Conservation (phyloP, 2,329 filamentous ascomycete species). For the Elsinoe batatas region DNA sequence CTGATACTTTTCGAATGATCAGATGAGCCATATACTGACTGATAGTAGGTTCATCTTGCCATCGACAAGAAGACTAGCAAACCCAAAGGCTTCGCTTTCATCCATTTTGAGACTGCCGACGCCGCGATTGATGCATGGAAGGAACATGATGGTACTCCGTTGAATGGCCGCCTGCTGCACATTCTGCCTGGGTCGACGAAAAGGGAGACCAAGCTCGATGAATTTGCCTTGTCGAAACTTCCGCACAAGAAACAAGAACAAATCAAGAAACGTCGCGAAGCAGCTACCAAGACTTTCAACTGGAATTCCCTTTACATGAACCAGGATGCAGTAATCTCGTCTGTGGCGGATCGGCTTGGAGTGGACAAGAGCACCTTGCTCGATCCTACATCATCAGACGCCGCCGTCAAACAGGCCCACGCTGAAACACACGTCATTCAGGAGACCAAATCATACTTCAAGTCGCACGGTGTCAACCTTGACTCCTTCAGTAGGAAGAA, state of each 20-base stretch:
- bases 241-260: slow-evolving; percentile 91
- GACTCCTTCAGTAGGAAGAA: slow-evolving; percentile 80
- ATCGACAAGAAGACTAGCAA: slow-evolving; percentile 57
- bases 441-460: slow-evolving; percentile 89
- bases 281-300: slow-evolving; percentile 71
- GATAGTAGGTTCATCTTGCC: slow-evolving; percentile 69
- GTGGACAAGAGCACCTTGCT: slow-evolving; percentile 85
- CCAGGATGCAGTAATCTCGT: slow-evolving; percentile 82
- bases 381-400: slow-evolving; percentile 90
- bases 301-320: slow-evolving; percentile 99
- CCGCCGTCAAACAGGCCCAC: slow-evolving; percentile 90
- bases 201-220: slow-evolving; percentile 71
- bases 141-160: slow-evolving; percentile 70
- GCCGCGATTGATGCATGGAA: slow-evolving; percentile 71
- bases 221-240: slow-evolving; percentile 80
- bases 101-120: slow-evolving; percentile 64
- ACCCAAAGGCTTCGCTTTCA: slow-evolving; percentile 83
- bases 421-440: slow-evolving; percentile 94
- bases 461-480: slow-evolving; percentile 77
- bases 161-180: slow-evolving; percentile 87
- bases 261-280: slow-evolving; percentile 74
- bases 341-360: slow-evolving; percentile 75
- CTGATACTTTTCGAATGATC: background rate
- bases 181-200: slow-evolving; percentile 78
- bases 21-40: slow-evolving; percentile 7